Percentiles rank a stretch among this genome's conserved stretches.
phyloP scores from a whole-genome alignment of 176 grass and related monocot genomes.

The Aegilops longissima region DNA sequence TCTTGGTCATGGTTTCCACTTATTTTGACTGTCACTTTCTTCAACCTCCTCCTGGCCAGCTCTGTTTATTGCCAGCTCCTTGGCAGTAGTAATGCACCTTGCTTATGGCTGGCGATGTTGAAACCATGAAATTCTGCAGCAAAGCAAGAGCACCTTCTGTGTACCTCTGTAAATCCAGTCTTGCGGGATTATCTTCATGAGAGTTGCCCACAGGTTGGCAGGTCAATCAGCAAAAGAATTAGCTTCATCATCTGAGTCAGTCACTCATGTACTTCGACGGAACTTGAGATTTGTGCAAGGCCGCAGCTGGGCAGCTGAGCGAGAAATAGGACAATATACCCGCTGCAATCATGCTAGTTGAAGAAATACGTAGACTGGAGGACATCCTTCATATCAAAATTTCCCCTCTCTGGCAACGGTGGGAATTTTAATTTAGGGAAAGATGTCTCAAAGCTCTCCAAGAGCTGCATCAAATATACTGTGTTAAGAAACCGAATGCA shows the following conservation, averaged over 20 bases:
- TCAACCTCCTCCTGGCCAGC: not conserved
- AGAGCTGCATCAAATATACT: constrained; percentile 65
- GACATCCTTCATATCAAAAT: constrained; percentile 89
- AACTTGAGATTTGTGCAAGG: not conserved
- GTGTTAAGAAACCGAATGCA: constrained; percentile 21
- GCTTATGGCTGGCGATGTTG: not conserved
- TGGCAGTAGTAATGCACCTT: constrained; percentile 10
- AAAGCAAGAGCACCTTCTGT: constrained; percentile 4
- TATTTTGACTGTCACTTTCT: constrained; percentile 13
- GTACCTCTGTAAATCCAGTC: constrained; percentile 1
- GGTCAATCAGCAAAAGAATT: constrained; percentile 24
- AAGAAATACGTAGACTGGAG: constrained; percentile 83
- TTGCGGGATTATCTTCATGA: not conserved
- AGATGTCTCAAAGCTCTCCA: constrained; percentile 71
- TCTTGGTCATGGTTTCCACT: constrained; percentile 17
- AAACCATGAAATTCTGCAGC: not conserved
- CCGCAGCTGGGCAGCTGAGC: not conserved
- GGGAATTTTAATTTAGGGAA: constrained; percentile 73
- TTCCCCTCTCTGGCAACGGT: constrained; percentile 78
- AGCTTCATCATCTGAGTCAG: constrained; percentile 14
- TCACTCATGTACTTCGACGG: not conserved
- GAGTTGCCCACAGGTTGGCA: not conserved
- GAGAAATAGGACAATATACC: not conserved
- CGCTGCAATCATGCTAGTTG: constrained; percentile 47
- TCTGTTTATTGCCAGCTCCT: constrained; percentile 8